phyloP scores from a whole-genome alignment of 768 basidiomycete species.

The Melanogaster broomeanus region DNA sequence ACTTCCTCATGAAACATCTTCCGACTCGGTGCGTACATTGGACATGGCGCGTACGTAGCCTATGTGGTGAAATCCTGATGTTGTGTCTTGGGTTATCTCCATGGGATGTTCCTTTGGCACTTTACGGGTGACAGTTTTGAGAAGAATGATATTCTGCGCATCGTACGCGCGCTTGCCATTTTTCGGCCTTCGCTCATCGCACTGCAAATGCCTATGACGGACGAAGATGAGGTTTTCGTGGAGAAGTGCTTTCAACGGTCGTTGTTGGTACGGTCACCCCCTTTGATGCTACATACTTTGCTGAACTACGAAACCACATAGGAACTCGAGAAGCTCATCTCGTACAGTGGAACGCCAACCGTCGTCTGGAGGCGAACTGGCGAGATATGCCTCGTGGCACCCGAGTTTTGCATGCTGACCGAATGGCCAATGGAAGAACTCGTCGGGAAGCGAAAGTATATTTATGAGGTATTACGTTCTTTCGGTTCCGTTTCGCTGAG shows the following conservation, averaged over 20 bases:
- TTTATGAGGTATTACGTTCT: slow-evolving; percentile 39
- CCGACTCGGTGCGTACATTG: slow-evolving; percentile 68
- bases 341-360: slow-evolving; percentile 95
- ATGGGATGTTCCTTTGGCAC: slow-evolving; percentile 11
- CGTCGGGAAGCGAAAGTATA: slow-evolving; percentile 52
- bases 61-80: slow-evolving; percentile 37
- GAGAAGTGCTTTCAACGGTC: slow-evolving; percentile 96
- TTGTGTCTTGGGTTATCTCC: slow-evolving; percentile 41
- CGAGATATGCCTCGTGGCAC: slow-evolving; percentile 95
- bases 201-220: slow-evolving; percentile 94
- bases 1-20: slow-evolving; percentile 94
- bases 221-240: slow-evolving; percentile 95
- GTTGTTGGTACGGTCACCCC: slow-evolving; percentile 61
- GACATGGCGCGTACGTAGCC: slow-evolving; percentile 42
- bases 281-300: background rate
- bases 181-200: slow-evolving; percentile 97
- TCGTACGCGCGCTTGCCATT: slow-evolving; percentile 92
- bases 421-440: slow-evolving; percentile 90
- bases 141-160: slow-evolving; percentile 92
- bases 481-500: slow-evolving; percentile 5
- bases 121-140: slow-evolving; percentile 68
- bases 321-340: slow-evolving; percentile 97
- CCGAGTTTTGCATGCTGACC: slow-evolving; percentile 94
- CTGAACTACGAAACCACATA: slow-evolving; percentile 31
- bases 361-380: slow-evolving; percentile 98